phyloP scores from a whole-genome alignment of 2,329 filamentous ascomycete species.

The Colletotrichum ledebouriae region DNA sequence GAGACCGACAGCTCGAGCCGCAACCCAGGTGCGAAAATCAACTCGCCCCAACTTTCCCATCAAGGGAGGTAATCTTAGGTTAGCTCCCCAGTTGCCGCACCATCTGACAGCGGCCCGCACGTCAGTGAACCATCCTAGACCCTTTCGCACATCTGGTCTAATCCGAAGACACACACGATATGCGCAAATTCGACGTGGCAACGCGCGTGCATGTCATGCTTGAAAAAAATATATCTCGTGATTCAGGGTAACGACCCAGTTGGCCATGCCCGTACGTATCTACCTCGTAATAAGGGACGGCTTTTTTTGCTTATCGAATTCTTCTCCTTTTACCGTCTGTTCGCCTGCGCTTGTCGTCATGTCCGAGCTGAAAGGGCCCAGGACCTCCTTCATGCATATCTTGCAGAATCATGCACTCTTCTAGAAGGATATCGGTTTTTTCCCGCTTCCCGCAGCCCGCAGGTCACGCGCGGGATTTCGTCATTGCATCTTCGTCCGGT shows the following conservation, averaged over 20 bases:
- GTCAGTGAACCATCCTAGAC: constrained; percentile 24
- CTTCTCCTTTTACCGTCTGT: constrained; percentile 29
- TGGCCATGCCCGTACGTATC: constrained; percentile 15
- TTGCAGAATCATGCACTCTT: constrained; percentile 30
- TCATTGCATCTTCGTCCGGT: constrained; percentile 31
- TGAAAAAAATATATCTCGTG: constrained; percentile 25
- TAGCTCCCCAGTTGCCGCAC: constrained; percentile 15
- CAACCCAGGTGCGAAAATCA: background rate
- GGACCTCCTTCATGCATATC: constrained; percentile 34
- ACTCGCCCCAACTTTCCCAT: constrained; percentile 16
- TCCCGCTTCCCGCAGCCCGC: constrained; percentile 22
- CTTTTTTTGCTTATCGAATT: constrained; percentile 8
- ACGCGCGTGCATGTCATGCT: constrained; percentile 12
- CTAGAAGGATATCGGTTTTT: constrained; percentile 31
- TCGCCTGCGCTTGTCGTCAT: constrained; percentile 31
- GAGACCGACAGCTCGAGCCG: constrained; percentile 12
- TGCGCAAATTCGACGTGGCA: background rate
- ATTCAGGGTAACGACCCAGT: constrained; percentile 10
- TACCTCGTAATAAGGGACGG: constrained; percentile 24
- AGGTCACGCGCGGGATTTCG: constrained; percentile 24
- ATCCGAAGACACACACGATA: background rate
- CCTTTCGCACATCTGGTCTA: background rate
- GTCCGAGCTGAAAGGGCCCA: constrained; percentile 39
- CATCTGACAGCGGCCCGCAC: constrained; percentile 28
- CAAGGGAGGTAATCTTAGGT: background rate